Evolutionary conservation across 805 yeast genomes (phyloP).

Genomic region (Wickerhamomyces rabaulensis): DNA sequence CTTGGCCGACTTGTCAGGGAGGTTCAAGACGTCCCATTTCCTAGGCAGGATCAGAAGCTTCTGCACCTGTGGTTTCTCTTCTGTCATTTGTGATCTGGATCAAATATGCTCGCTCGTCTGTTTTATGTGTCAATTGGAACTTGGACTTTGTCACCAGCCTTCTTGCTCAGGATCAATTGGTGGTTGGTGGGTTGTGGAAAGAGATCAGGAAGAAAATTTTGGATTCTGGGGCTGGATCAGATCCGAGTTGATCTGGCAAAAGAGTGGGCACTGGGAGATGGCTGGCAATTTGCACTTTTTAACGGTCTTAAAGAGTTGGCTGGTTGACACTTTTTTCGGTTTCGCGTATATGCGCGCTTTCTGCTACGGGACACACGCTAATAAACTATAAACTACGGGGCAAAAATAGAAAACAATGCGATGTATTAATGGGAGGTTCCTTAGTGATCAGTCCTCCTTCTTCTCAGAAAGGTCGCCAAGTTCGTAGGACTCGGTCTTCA

Average conservation of each 20-base stretch:
- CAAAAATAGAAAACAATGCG: background rate
- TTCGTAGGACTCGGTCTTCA: slow-evolving; percentile 24
- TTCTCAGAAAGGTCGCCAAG: slow-evolving; percentile 26
- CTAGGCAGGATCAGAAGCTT: slow-evolving; percentile 14
- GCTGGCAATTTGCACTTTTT: background rate
- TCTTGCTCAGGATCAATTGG: too few species aligned
- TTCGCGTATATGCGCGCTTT: background rate
- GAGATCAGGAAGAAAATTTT: too few species aligned
- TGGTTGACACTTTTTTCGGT: background rate
- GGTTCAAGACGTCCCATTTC: slow-evolving; percentile 16
- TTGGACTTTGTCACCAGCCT: background rate
- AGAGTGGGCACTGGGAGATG: background rate
- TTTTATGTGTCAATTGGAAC: background rate
- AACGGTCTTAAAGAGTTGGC: background rate
- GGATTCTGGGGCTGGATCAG: background rate
- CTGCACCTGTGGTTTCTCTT: background rate
- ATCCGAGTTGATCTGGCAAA: background rate
- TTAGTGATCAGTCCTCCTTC: slow-evolving; percentile 7
- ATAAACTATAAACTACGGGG: background rate
- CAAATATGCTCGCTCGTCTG: background rate
- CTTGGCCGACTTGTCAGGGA: slow-evolving; percentile 5
- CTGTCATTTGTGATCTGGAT: background rate
- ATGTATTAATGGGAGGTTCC: background rate
- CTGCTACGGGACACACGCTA: background rate
- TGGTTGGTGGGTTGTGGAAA: background rate